Conservation (phyloP, 495 filamentous ascomycete species). For the Clohesyomyces aquaticus region DNA sequence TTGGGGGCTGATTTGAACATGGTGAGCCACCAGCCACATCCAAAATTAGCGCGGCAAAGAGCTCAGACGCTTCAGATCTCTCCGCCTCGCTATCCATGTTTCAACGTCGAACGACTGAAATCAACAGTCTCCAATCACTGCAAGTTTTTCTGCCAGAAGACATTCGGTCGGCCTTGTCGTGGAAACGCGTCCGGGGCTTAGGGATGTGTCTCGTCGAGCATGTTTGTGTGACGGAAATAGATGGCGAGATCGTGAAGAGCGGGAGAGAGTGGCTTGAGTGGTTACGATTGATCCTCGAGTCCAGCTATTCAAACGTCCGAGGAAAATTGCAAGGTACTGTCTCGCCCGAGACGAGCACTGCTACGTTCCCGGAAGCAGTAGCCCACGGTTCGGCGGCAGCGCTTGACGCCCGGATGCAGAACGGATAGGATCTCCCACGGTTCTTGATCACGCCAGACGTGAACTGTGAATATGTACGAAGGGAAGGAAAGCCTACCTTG, state of each 20-base stretch:
- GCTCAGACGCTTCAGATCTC: background rate
- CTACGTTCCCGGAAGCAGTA: no score
- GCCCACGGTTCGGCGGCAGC: no score
- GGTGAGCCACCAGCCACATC: constrained; percentile 13
- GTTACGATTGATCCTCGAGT: no score
- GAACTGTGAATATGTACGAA: no score
- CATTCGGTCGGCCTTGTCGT: background rate
- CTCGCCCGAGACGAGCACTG: no score
- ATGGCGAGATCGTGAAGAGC: background rate
- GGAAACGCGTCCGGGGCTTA: constrained; percentile 1
- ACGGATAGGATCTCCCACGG: no score
- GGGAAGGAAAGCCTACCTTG: no score
- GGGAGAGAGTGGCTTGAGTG: no score
- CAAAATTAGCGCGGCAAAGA: constrained; percentile 7
- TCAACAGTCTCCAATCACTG: background rate
- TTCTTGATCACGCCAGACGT: no score
- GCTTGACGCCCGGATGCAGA: no score
- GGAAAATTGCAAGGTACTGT: no score
- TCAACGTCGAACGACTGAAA: background rate
- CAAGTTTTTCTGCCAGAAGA: constrained; percentile 8
- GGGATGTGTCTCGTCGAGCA: background rate
- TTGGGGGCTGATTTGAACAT: constrained; percentile 4
- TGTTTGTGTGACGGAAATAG: background rate
- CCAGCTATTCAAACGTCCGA: no score
- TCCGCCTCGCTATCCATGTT: constrained; percentile 13